Evolutionary conservation across 1,284 basidiomycete species (phyloP), one percentile per base, ranked within the genome.

Genomic region (Sanghuangporus baumii): DNA sequence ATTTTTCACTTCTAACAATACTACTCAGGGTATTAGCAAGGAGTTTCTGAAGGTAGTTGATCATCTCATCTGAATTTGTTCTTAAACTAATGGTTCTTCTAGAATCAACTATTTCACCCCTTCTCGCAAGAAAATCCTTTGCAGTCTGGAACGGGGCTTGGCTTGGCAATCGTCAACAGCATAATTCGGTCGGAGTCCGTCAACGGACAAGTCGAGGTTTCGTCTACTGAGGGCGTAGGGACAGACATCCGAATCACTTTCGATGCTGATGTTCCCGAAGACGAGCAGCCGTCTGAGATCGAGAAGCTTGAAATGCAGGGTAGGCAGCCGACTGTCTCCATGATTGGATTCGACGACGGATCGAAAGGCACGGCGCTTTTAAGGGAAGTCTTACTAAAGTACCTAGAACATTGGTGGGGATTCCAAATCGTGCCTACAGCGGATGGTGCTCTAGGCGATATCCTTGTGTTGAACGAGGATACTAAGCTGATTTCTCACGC

Each of bases 51-150:
- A 93, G 82, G 89, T 88, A 64, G 55, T 14, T 6, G 43, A 51
- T 61, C 9, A 12, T 37, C 43, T 57, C 6, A 43, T 54, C 23
- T 6, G 14, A 12, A 37, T 18, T n/a, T 36, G 57, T 63, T 57
- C 69, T 12, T 66, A 62, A 68, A 63, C 66, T 69, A 18, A 64
- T 70, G 23, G 7, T 57, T 47, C 65, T 64, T 59, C 34, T 69
- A 94, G 86, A 94, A 97, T 68, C 94, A 97, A 75, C 80, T 98
- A 2, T 98, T 98, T 78, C 95, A 97, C 70, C 96, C 96, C 0
- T 98, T 98, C 76, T 94, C 95, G 0, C 96, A 98, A 77, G 91
- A 93, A 73, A 94, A 94, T 69, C 91, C 93, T 1, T 73, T 94
- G 8, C 94, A 96, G 70, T 89, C 94, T 1, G 96, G 96, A 1